Base-by-base conservation (phyloP, 352 stramenopile genomes). In the Phytophthora crassamura region DNA sequence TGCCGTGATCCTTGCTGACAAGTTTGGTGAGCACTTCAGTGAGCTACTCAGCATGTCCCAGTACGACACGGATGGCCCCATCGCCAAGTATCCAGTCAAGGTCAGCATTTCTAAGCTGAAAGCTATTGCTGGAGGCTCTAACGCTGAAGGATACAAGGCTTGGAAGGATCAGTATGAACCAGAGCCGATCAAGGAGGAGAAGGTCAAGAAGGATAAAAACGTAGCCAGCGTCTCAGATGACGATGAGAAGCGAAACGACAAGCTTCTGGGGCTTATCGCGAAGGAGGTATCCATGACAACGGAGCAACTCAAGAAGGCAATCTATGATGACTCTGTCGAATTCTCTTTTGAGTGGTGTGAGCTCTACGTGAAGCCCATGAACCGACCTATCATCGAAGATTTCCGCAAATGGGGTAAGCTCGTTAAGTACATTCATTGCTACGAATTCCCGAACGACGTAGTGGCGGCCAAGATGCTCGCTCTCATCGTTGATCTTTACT, bases 351-450 rank as follows among this genome's bases (percentile, higher is more conserved):
- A n/a, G n/a, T n/a, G n/a, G n/a, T n/a, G n/a, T n/a, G n/a, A n/a
- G n/a, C n/a, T n/a, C n/a, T n/a, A n/a, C n/a, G n/a, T n/a, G 12
- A 48, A 48, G 41, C 41, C 41, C 1, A 48, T 14, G 7, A n/a
- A 48, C 41, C 5, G 41, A 2, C 41, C 41, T 16, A 33, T 48
- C 8, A 14, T 33, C 11, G 41, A n/a, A n/a, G n/a, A n/a, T n/a
- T n/a, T n/a, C n/a, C n/a, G 11, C 16, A 48, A 34, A n/a, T 48
- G 41, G 41, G 18, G 41, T 5, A 7, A 16, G 5, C 7, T 48
- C 16, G 41, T 48, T 10, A 48, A 48, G 20, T 48, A 48, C 9
- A 34, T 48, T 4, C 41, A 48, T 48, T 48, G 41, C 41, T 48
- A n/a, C 18, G n/a, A 34, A 10, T 48, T 48, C 18, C 41, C 16